Base-by-base conservation (phyloP, 169 alveolate species). In the Sarcocystis neurona region DNA sequence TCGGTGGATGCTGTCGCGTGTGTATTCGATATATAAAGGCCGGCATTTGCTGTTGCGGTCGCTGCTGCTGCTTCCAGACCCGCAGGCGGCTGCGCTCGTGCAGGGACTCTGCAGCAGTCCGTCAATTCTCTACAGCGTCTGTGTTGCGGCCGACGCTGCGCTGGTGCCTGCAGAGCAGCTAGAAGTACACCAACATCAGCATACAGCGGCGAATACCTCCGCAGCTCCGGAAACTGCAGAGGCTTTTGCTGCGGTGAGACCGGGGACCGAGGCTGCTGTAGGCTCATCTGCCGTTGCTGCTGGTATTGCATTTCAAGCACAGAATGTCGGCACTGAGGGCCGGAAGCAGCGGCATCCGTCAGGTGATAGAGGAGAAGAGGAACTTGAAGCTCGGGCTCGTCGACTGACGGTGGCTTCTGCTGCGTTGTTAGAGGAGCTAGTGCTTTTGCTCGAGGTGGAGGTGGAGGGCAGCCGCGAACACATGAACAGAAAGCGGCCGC, bases 1-100 rank as follows among this genome's bases (percentile, higher is more conserved):
- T 20, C 60, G 60, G 48, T 85, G 90, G 90, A 68, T 85, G 63
- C 58, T 85, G 41, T 3, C 72, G 46, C 63, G 84, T 32, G 85
- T 85, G 47, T 47, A 66, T 63, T 18, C 68, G 53, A 50, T 63
- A 44, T 58, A 58, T 68, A 85, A 85, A 39, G 78, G 90, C 20
- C 53, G 58, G 47, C 72, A 30, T 47, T 78, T 85, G 58, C 90
- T 85, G 74, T 75, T 50, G 84, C 56, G 75, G 15, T 43, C 79
- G 50, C 78, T 85, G 84, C 90, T 60, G 44, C 41, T 85, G 63
- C 15, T 85, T 23, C 8, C 56, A 32, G 90, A 85, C 12, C 43
- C 84, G 8, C 60, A 60, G 47, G 44, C 74, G 34, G 53, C 85
- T 23, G 23, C 47, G 44, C 78, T 85, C 30, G 78, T 74, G 56